Evolutionary conservation across 495 filamentous ascomycete species (phyloP), one percentile per base, ranked within the genome.

Genomic region (Neurospora sp.): DNA sequence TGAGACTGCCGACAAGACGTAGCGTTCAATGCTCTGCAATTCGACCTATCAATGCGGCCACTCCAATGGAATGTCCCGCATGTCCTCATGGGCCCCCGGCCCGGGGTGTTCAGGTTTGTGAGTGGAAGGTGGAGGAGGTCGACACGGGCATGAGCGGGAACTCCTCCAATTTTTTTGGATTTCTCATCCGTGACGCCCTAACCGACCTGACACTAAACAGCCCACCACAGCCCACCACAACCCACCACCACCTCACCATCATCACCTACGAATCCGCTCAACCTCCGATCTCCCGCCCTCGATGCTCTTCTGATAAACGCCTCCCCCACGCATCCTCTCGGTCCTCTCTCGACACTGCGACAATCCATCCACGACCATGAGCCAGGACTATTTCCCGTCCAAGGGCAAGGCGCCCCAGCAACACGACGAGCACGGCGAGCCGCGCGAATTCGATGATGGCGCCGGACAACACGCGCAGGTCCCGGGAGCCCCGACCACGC

Each of bases 301-400:
- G 47, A 44, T 35, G 53, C 53, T 7, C 53, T 65, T 65, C 27
- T 65, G 53, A 65, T 31, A 31, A 65, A 65, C 22, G 12, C 27
- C 53, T 65, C 14, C 27, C 35, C 2, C 53, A 65, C 53, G 27
- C 53, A 65, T 65, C 53, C 53, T 27, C 53, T 65, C 27, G 53
- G 53, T 37, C 53, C 27, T 65, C 27, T 3, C 53, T 44, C 70
- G 37, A 41, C 39, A 71, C 59, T 27, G 69, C 22, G 68, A 45
- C 39, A 53, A 61, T 71, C 69, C 68, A 74, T 73, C 72, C 47
- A 68, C 78, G 77, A 84, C 77, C 75, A 96, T 96, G 92, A 93
- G 89, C 85, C 89, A 93, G 83, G 87, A 93, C 73, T 89, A 91
- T 78, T 86, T 86, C 76, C 82, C 84, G 74, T 80, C 77, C 42